These are phyloP conservation scores for Populus tremula DNA, from an alignment of 345 rosid species.

Conservation along the genomic window DNA sequence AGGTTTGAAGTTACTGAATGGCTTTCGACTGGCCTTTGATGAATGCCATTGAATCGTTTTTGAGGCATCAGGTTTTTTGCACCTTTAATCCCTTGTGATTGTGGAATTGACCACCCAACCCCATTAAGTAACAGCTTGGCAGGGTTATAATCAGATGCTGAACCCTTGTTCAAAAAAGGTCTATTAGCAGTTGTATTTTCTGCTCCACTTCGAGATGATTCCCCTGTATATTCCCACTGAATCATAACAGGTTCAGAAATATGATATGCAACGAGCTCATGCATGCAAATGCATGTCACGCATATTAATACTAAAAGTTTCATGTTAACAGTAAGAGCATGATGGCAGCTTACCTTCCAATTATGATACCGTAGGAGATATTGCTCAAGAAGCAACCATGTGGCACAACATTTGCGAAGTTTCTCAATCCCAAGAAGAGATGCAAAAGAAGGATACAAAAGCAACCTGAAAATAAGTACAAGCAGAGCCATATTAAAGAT, in stretches of 20 bases:
- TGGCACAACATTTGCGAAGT: conserved; percentile 87
- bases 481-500: not conserved
- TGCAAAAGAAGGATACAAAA: conserved; percentile 86
- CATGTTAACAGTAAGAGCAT: conserved; percentile 5
- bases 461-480: conserved; percentile 52
- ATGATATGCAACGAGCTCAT: conserved; percentile 8
- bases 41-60: conserved; percentile 36
- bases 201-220: conserved; percentile 52
- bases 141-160: conserved; percentile 62
- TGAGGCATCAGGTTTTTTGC: conserved; percentile 56
- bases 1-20: conserved; percentile 41
- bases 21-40: conserved; percentile 33
- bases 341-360: conserved; percentile 70
- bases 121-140: conserved; percentile 77
- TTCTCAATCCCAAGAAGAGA: conserved; percentile 91
- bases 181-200: conserved; percentile 46
- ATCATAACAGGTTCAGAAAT: conserved; percentile 38
- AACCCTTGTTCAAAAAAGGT: conserved; percentile 37
- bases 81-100: conserved; percentile 61
- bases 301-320: conserved; percentile 13
- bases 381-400: conserved; percentile 95
- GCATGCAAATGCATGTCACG: not conserved
- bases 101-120: conserved; percentile 74
- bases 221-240: conserved; percentile 92
- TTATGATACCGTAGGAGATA: conserved; percentile 74